phyloP scores from a whole-genome alignment of 441 rosid species.

The Cnidoscolus chayamansa region DNA sequence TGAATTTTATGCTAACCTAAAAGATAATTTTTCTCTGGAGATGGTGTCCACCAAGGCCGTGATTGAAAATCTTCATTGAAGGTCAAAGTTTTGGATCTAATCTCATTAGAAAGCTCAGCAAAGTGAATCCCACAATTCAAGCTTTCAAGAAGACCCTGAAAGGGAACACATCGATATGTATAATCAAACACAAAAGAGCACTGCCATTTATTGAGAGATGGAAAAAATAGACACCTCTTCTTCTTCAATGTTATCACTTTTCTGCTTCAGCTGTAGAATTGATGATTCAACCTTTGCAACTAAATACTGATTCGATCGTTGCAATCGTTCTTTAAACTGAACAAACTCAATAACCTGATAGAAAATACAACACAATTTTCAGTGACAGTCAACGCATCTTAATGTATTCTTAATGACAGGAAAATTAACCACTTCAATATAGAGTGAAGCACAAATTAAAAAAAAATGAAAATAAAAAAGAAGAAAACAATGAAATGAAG shows the following conservation, averaged over 20 bases:
- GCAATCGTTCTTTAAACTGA: slow-evolving; percentile 85
- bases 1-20: slow-evolving; percentile 49
- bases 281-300: slow-evolving; percentile 71
- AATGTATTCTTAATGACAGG: neutral
- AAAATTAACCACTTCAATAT: neutral
- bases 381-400: slow-evolving; percentile 6
- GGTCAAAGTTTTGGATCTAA: slow-evolving; percentile 63
- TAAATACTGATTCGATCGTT: slow-evolving; percentile 77
- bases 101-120: slow-evolving; percentile 79
- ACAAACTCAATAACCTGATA: slow-evolving; percentile 95
- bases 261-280: slow-evolving; percentile 77
- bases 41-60: slow-evolving; percentile 99
- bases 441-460: neutral
- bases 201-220: slow-evolving; percentile 2
- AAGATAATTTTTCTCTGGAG: slow-evolving; percentile 74
- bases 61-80: slow-evolving; percentile 89
- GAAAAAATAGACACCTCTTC: slow-evolving; percentile 54
- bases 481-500: neutral
- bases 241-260: slow-evolving; percentile 65
- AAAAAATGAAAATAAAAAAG: neutral
- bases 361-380: slow-evolving; percentile 18
- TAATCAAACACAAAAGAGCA: neutral
- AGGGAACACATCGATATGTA: slow-evolving; percentile 5
- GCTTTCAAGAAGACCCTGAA: slow-evolving; percentile 70
- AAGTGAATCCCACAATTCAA: slow-evolving; percentile 64